Evolutionary conservation across 192 early-diverging fungal species (phyloP), one percentile per base, ranked within the genome.

Genomic region (Neocallimastix lanati): DNA sequence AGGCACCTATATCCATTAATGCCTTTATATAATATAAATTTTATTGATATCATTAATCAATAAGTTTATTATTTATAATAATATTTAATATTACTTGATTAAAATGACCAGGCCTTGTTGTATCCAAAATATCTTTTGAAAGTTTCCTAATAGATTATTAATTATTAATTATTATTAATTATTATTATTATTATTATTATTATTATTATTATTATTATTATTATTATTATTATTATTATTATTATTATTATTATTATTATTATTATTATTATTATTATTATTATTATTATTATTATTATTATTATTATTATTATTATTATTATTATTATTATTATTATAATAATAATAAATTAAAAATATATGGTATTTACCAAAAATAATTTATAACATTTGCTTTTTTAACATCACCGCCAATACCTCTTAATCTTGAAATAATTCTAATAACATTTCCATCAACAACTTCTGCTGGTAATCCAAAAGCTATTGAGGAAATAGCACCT

Each of bases 391-490:
- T 83, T 38, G 88, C 88, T 28, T 83, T 84, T 78, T 93, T 93
- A 14, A 88, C 85, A 80, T 94, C 92, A 9, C 85, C 90, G 7
- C 86, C 88, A 77, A 93, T 82, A 0, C 92, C 90, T 33, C 90
- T 82, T 76, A 88, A 76, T 28, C 93, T 84, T 16, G 91, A 86
- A 13, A 92, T 80, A 0, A 94, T 92, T 28, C 93, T 88, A 27
- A 92, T 84, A 2, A 94, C 92, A 80, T 94, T 94, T 27, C 93
- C 93, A 81, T 94, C 93, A 1, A 94, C 93, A 0, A 92, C 81
- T 27, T 87, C 85, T 16, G 88, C 88, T 50, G 86, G 86, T 16
- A 87, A 81, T 30, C 87, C 87, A 82, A 87, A 94, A 3, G 91
- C 93, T 79, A 92, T 91, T 3, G 90, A 91, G 4, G 87, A 86